phyloP scores from a whole-genome alignment of 768 basidiomycete genomes.

The Xanthoconium purpureum region DNA sequence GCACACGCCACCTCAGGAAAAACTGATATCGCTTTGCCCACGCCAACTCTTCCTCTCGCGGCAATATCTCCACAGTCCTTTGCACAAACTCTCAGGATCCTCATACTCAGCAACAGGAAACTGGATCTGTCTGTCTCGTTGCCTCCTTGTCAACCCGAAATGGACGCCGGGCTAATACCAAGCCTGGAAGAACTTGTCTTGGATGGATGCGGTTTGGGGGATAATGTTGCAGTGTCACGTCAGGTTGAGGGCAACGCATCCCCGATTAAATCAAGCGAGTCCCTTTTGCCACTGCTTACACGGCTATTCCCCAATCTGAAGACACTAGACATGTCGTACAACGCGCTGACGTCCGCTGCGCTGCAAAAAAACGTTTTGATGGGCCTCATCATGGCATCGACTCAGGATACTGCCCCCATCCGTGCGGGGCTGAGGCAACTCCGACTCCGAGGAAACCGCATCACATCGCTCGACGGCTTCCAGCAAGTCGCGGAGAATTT shows the following conservation, averaged over 20 bases:
- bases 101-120: slow-evolving; percentile 63
- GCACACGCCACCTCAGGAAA: slow-evolving; percentile 14
- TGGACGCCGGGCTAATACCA: slow-evolving; percentile 50
- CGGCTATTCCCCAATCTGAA: slow-evolving; percentile 68
- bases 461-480: slow-evolving; percentile 62
- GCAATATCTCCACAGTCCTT: slow-evolving; percentile 60
- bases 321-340: slow-evolving; percentile 75
- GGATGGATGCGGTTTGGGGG: slow-evolving; percentile 68
- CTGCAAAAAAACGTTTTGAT: slow-evolving; percentile 49
- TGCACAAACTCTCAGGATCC: slow-evolving; percentile 51
- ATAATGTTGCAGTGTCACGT: slow-evolving; percentile 51
- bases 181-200: slow-evolving; percentile 69
- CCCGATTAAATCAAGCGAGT: slow-evolving; percentile 48
- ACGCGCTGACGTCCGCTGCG: slow-evolving; percentile 54
- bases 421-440: slow-evolving; percentile 63
- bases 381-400: slow-evolving; percentile 48
- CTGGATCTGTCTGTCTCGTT: slow-evolving; percentile 62
- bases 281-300: slow-evolving; percentile 55
- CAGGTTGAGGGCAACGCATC: slow-evolving; percentile 30
- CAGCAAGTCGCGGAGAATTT: slow-evolving; percentile 59
- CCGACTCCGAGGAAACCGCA: slow-evolving; percentile 63
- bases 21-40: slow-evolving; percentile 55
- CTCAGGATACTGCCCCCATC: slow-evolving; percentile 14
- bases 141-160: slow-evolving; percentile 36
- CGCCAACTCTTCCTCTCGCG: slow-evolving; percentile 65